A percentile compares a stretch with the other conserved stretches of the same genome.
Conservation (phyloP, 2,329 filamentous ascomycete genomes). For the Sclerotinia sclerotiorum region DNA sequence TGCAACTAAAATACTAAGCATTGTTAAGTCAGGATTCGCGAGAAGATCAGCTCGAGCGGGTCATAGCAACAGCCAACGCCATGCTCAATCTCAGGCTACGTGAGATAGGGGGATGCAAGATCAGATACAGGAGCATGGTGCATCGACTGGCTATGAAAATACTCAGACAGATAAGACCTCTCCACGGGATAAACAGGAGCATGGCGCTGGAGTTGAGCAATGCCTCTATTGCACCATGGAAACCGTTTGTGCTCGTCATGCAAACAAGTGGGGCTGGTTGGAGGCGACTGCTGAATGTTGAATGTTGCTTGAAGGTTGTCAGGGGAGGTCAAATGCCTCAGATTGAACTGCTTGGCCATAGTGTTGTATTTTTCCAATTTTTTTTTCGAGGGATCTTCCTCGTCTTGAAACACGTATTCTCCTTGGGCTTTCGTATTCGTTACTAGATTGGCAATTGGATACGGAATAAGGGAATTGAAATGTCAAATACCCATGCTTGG, state of each 20-base stretch:
- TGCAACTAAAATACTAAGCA: neutral
- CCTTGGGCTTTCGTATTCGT: neutral
- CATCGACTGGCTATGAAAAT: neutral
- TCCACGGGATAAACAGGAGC: neutral
- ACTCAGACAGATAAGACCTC: neutral
- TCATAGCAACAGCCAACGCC: slow-evolving; percentile 5
- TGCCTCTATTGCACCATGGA: neutral
- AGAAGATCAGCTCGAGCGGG: slow-evolving; percentile 9
- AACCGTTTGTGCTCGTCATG: slow-evolving; percentile 15
- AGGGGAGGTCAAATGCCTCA: neutral
- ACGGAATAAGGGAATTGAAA: neutral
- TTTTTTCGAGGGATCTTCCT: neutral
- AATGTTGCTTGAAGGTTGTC: neutral
- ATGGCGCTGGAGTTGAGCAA: neutral
- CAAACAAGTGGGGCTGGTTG: slow-evolving; percentile 1
- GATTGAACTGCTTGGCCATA: neutral
- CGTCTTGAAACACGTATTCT: neutral
- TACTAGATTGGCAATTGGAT: neutral
- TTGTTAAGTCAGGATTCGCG: slow-evolving; percentile 15
- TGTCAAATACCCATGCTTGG: neutral
- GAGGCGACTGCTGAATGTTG: neutral
- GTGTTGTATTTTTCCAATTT: neutral
- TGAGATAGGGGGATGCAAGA: neutral
- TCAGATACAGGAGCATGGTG: neutral
- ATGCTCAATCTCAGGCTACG: slow-evolving; percentile 5